Percentiles rank a stretch among this genome's conserved stretches.
These are phyloP conservation scores for Suhomyces guaymorum DNA, from an alignment of 1,139 yeast genomes.

Conservation along the genomic window DNA sequence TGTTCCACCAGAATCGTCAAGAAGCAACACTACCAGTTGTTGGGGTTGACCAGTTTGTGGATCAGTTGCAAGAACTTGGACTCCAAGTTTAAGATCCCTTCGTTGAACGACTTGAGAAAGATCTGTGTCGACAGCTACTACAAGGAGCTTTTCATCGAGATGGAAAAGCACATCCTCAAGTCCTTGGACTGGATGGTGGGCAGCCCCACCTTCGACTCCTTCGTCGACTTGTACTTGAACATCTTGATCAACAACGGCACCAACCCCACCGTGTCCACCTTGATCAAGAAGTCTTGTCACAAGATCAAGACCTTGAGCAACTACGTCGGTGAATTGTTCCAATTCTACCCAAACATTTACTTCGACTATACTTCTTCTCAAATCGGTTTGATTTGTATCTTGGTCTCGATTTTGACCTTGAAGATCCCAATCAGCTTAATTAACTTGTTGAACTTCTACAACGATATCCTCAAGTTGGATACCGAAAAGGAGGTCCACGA, in stretches of 20 bases:
- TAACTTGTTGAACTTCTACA: constrained; percentile 24
- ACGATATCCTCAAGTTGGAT: constrained; percentile 20
- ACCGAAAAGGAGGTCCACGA: constrained; percentile 12
- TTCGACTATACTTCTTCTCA: constrained; percentile 57
- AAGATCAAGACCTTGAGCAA: constrained; percentile 57
- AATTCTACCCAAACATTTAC: constrained; percentile 60
- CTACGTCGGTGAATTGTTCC: constrained; percentile 65
- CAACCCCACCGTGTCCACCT: constrained; percentile 26
- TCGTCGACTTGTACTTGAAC: constrained; percentile 55
- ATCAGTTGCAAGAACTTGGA: constrained; percentile 72
- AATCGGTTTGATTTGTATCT: constrained; percentile 46
- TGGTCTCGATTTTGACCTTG: constrained; percentile 18
- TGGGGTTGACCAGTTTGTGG: constrained; percentile 76
- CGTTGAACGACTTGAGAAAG: constrained; percentile 53
- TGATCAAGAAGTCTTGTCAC: constrained; percentile 31
- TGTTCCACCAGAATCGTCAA: constrained; percentile 51
- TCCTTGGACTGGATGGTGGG: constrained; percentile 57
- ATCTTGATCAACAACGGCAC: constrained; percentile 19
- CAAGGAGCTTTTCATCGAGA: constrained; percentile 59
- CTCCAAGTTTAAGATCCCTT: constrained; percentile 64
- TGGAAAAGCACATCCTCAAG: constrained; percentile 68
- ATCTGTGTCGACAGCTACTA: constrained; percentile 67
- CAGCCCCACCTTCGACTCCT: constrained; percentile 61
- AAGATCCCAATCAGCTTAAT: constrained; percentile 31
- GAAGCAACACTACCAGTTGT: constrained; percentile 60